phyloP scores from a whole-genome alignment of 164 flowering plant genomes.

The Piper betle region DNA sequence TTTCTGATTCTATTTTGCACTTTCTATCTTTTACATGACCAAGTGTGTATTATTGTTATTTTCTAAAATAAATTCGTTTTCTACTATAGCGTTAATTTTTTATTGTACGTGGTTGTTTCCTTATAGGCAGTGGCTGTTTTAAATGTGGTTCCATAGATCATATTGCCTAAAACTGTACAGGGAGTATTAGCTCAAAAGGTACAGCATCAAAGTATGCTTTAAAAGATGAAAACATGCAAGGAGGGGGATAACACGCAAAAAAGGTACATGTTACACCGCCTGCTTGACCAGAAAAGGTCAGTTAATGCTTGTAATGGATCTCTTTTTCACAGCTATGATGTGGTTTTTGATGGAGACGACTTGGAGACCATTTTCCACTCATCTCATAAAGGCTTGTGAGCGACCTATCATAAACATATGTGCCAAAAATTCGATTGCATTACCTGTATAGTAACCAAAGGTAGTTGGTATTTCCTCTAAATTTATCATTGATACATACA shows the following conservation, averaged over 20 bases:
- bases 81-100: neutral
- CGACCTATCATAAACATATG: too few species aligned
- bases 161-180: constrained; percentile 78
- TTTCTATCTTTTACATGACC: neutral
- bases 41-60: neutral
- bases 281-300: neutral
- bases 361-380: constrained; percentile 8
- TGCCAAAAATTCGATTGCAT: too few species aligned
- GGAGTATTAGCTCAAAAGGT: constrained; percentile 18
- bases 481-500: too few species aligned
- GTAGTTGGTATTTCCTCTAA: too few species aligned
- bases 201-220: constrained; percentile 43
- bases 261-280: constrained; percentile 24
- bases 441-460: too few species aligned
- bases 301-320: neutral
- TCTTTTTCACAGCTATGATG: constrained; percentile 46
- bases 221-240: constrained; percentile 61
- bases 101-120: neutral
- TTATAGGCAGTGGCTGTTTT: constrained; percentile 67
- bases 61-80: neutral
- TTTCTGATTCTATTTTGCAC: neutral
- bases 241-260: constrained; percentile 55
- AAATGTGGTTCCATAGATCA: constrained; percentile 90
- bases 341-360: constrained; percentile 74
- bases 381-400: too few species aligned